Evolutionary conservation across 345 rosid genomes (phyloP).

Genomic region (Salix arbutifolia): DNA sequence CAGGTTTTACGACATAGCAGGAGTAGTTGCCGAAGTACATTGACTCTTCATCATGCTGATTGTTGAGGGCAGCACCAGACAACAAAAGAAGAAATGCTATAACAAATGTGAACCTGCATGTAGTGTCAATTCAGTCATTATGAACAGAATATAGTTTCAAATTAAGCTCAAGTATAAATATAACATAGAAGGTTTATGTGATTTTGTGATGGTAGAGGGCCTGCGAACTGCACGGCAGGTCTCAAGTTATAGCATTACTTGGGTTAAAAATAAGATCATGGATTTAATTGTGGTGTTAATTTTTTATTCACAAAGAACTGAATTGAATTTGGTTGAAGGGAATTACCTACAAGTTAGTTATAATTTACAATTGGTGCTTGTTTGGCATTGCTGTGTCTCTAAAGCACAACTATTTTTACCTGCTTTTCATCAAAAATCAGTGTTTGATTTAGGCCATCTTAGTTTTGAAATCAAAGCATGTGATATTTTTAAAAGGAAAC

Average conservation of each 20-base stretch:
- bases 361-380: not conserved
- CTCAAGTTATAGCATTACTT: not conserved
- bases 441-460: not conserved
- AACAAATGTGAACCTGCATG: constrained; percentile 75
- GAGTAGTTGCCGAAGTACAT: constrained; percentile 41
- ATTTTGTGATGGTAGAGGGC: not conserved
- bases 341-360: no score
- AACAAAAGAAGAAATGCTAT: constrained; percentile 71
- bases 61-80: constrained; percentile 74
- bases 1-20: constrained; percentile 79
- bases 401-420: not conserved
- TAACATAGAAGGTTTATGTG: not conserved
- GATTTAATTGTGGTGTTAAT: not conserved
- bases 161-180: no score
- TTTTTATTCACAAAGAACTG: no score
- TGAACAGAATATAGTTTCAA: not conserved
- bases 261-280: not conserved
- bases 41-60: constrained; percentile 51
- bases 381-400: not conserved
- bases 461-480: not conserved
- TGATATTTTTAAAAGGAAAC: no score
- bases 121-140: not conserved
- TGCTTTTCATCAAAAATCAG: not conserved
- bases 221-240: no score
- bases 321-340: not conserved